Evolutionary conservation across 2,329 filamentous ascomycete genomes (phyloP).

Genomic region (Botrytis elliptica): DNA sequence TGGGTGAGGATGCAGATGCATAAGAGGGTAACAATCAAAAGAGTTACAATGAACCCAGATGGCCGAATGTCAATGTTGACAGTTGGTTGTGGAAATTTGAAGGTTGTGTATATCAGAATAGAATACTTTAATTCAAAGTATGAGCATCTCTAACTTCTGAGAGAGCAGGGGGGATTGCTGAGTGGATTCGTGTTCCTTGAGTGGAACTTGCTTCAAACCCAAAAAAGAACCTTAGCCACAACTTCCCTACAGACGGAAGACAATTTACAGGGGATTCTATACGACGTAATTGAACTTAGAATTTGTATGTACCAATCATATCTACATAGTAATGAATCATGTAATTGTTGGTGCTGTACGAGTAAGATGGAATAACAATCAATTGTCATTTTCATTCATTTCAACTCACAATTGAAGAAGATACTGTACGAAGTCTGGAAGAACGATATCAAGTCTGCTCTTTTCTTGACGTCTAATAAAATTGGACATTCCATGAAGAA

Average conservation of each 20-base stretch:
- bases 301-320: not conserved
- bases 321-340: not conserved
- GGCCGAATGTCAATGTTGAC: slow-evolving; percentile 9
- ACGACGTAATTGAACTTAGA: not conserved
- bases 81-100: slow-evolving; percentile 14
- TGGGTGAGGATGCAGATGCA: slow-evolving; percentile 44
- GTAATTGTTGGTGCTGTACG: not conserved
- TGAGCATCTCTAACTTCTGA: slow-evolving; percentile 2
- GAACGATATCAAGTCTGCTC: not conserved
- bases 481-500: not conserved
- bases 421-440: not conserved
- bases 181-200: slow-evolving; percentile 22
- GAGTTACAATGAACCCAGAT: slow-evolving; percentile 19
- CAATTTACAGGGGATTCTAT: slow-evolving; percentile 1
- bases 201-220: not conserved
- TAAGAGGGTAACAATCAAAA: slow-evolving; percentile 60
- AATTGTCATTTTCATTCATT: not conserved
- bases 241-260: not conserved
- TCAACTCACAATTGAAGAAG: not conserved
- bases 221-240: slow-evolving; percentile 13
- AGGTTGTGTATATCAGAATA: not conserved
- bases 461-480: not conserved
- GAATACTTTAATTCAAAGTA: slow-evolving; percentile 2
- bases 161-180: slow-evolving; percentile 17
- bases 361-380: not conserved